phyloP scores from a whole-genome alignment of 345 rosid species.

The Eutrema japonicum region DNA sequence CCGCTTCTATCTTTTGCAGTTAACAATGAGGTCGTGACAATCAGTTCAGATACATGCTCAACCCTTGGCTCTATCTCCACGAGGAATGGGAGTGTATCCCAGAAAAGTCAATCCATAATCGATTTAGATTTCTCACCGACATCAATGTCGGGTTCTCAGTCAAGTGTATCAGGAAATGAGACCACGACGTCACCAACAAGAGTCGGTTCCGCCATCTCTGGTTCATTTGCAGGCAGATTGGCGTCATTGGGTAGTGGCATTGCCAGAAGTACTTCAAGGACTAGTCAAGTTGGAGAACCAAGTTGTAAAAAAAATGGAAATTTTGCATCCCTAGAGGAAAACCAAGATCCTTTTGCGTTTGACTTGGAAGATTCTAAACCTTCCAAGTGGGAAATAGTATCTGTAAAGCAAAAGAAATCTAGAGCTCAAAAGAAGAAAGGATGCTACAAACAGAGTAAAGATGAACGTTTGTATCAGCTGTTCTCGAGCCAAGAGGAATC shows the following conservation, averaged over 20 bases:
- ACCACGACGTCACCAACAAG: slow-evolving; percentile 51
- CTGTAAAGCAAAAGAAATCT: slow-evolving; percentile 60
- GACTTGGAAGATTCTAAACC: slow-evolving; percentile 83
- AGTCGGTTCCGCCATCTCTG: slow-evolving; percentile 54
- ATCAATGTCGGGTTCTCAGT: slow-evolving; percentile 57
- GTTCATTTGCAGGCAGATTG: slow-evolving; percentile 59
- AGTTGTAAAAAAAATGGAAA: slow-evolving; percentile 47
- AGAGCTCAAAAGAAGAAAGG: slow-evolving; percentile 48
- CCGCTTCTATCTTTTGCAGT: slow-evolving; percentile 52
- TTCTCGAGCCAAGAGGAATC: slow-evolving; percentile 57
- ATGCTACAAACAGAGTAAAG: slow-evolving; percentile 48
- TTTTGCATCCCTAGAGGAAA: slow-evolving; percentile 53
- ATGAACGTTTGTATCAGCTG: slow-evolving; percentile 48
- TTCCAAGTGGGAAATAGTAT: slow-evolving; percentile 84
- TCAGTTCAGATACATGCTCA: slow-evolving; percentile 60
- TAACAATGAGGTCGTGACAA: slow-evolving; percentile 56
- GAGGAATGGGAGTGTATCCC: slow-evolving; percentile 54
- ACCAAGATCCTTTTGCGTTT: slow-evolving; percentile 90
- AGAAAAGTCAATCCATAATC: slow-evolving; percentile 51
- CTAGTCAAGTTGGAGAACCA: slow-evolving; percentile 48
- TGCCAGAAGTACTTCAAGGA: slow-evolving; percentile 49
- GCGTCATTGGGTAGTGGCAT: slow-evolving; percentile 52
- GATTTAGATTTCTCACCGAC: slow-evolving; percentile 42
- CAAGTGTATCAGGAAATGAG: slow-evolving; percentile 50
- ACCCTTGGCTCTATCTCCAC: slow-evolving; percentile 48